Percentiles rank a stretch among this genome's conserved stretches.
phyloP scores from a whole-genome alignment of 495 filamentous ascomycete species.

The Lasiosphaeria miniovina region DNA sequence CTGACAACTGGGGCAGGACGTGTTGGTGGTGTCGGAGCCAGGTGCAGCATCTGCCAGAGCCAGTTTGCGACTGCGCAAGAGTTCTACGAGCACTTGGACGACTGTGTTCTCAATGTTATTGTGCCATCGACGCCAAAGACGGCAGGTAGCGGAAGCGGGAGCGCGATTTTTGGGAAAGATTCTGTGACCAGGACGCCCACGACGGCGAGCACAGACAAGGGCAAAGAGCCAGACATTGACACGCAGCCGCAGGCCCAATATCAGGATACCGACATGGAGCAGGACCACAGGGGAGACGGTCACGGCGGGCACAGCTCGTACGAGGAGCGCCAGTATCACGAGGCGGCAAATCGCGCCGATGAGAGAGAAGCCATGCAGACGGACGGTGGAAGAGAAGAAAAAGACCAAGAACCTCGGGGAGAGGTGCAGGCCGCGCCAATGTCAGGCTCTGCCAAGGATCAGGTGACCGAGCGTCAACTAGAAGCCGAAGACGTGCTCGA shows the following conservation, averaged over 20 bases:
- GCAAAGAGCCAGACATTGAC: slow-evolving; percentile 26
- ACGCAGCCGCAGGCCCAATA: slow-evolving; percentile 5
- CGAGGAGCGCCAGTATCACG: slow-evolving; percentile 4
- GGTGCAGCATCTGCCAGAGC: slow-evolving; percentile 90
- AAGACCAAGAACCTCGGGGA: background rate
- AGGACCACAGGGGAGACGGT: background rate
- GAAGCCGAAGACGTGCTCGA: slow-evolving; percentile 14
- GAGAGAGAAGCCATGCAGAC: slow-evolving; percentile 4
- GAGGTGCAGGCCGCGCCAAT: background rate
- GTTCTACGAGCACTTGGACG: slow-evolving; percentile 97
- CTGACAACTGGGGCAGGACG: slow-evolving; percentile 23
- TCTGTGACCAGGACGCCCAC: slow-evolving; percentile 30
- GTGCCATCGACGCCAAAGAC: slow-evolving; percentile 75
- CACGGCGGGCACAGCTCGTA: slow-evolving; percentile 4
- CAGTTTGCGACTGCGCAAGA: slow-evolving; percentile 92
- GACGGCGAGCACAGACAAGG: slow-evolving; percentile 28
- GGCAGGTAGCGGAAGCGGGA: slow-evolving; percentile 22
- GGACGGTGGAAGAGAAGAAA: background rate
- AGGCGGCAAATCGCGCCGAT: background rate
- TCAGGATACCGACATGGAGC: slow-evolving; percentile 14
- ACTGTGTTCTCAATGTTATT: slow-evolving; percentile 94
- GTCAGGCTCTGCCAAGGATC: background rate
- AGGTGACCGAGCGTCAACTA: background rate
- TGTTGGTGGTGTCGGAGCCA: slow-evolving; percentile 66
- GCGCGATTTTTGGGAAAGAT: slow-evolving; percentile 24